A percentile compares a stretch with the other conserved stretches of the same genome.
Conservation (phyloP, 768 basidiomycete species). For the Lactarius indigo region DNA sequence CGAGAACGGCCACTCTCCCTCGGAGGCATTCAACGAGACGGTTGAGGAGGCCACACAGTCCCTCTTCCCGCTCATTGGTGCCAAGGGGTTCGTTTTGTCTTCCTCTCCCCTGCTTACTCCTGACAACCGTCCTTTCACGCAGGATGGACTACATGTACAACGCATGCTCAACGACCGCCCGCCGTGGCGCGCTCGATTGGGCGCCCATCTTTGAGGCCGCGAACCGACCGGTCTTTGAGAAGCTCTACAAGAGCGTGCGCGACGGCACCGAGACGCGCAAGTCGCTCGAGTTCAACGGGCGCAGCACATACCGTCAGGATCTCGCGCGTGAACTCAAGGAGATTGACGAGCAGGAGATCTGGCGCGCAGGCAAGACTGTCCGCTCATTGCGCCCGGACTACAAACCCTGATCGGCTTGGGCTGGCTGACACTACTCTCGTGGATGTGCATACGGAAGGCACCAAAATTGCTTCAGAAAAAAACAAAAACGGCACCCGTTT, state of each 20-base stretch:
- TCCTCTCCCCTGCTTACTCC: background rate
- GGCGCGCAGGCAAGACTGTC: conserved; percentile 95
- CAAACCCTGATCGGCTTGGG: conserved; percentile 43
- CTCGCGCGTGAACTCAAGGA: conserved; percentile 88
- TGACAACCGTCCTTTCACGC: conserved; percentile 10
- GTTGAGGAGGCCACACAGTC: conserved; percentile 99
- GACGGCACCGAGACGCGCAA: conserved; percentile 98
- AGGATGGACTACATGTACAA: conserved; percentile 99
- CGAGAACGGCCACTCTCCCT: conserved; percentile 93
- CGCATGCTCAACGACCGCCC: conserved; percentile 98
- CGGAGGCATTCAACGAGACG: conserved; percentile 99
- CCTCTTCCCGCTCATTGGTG: conserved; percentile 93
- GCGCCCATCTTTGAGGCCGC: conserved; percentile 94
- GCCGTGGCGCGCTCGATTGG: conserved; percentile 99
- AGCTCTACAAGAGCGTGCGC: conserved; percentile 90
- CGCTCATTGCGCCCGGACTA: conserved; percentile 84
- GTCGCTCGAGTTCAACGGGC: conserved; percentile 92
- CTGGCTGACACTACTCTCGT: background rate
- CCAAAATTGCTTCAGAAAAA: background rate
- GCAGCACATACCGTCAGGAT: conserved; percentile 88
- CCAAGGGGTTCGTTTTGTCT: conserved; percentile 65
- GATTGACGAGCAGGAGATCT: conserved; percentile 98
- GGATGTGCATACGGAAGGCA: background rate
- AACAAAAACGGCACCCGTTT: conserved; percentile 3
- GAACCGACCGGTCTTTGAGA: conserved; percentile 91